Base-by-base conservation (phyloP, 352 stramenopile genomes). In the Globisporangium canariense region DNA sequence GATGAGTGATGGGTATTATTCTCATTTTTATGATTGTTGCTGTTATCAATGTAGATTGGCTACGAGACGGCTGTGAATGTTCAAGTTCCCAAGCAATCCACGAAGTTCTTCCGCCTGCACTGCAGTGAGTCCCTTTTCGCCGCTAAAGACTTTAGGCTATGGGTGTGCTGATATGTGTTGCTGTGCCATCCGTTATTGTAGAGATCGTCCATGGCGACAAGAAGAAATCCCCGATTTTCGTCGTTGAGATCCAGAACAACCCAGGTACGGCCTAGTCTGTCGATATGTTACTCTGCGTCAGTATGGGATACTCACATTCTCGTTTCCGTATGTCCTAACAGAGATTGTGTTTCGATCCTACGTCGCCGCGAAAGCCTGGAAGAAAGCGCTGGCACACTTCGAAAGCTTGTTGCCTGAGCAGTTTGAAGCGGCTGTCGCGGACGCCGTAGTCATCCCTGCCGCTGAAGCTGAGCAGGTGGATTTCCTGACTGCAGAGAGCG, bases 261-360 rank as follows among this genome's bases (percentile, higher is more conserved):
- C 47, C 77, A 69, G 79, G 81, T 92, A 74, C 11, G 52, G 3
- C 4, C 51, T n/a, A n/a, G 28, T 41, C 3, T 50, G 18, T 40
- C 28, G n/a, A 11, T 22, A 54, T 38, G 32, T 14, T 20, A 6
- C 58, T 36, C 4, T 36, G 32, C 32, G 32, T 36, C 2, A 7
- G 32, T 7, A 36, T 7, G 32, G 32, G 32, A 7, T 36, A 36
- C 5, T 57, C 3, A 57, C 41, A 34, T 60, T 22, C 5, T 70
- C 9, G 43, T 28, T 62, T 11, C 40, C 30, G 36, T 67, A 20
- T 43, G 38, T 16, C 30, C 4, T 32, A 58, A 52, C 69, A 74
- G 84, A 90, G 20, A 77, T 91, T n/a, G 74, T 86, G 3, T 94
- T 94, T 62, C 80, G 83, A 30, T 92, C 82, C 32, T 91, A 91